These are phyloP conservation scores for Neoboletus subvelutipes DNA, from an alignment of 768 basidiomycete species.

Conservation along the genomic window DNA sequence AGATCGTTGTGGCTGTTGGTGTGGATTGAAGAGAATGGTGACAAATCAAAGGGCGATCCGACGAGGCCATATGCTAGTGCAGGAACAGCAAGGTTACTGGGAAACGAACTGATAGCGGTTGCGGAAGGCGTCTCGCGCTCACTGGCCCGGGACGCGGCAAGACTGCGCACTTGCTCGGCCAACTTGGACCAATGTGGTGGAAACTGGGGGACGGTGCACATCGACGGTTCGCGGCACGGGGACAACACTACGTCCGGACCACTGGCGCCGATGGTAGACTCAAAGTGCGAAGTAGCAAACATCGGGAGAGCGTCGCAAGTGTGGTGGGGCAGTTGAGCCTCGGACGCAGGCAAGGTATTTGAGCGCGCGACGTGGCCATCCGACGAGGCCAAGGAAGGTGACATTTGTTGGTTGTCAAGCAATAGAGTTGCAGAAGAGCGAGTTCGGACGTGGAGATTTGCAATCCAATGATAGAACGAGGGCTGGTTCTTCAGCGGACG, in stretches of 20 bases:
- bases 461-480: constrained; percentile 25
- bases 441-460: constrained; percentile 29
- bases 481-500: constrained; percentile 17
- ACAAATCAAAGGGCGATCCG: constrained; percentile 35
- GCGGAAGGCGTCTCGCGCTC: constrained; percentile 1
- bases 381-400: constrained; percentile 27
- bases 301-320: constrained; percentile 18
- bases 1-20: constrained; percentile 8
- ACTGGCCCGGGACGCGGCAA: constrained; percentile 1
- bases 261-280: neutral
- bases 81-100: constrained; percentile 2
- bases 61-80: neutral
- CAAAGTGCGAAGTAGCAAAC: constrained; percentile 10
- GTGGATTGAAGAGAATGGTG: constrained; percentile 21
- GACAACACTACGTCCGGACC: constrained; percentile 6
- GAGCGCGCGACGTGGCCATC: constrained; percentile 13
- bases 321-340: neutral
- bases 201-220: neutral
- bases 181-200: constrained; percentile 8
- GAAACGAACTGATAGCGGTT: neutral
- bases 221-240: constrained; percentile 8
- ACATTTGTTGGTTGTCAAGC: constrained; percentile 36
- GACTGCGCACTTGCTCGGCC: constrained; percentile 2
- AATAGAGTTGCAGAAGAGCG: constrained; percentile 23
- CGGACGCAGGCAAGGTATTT: constrained; percentile 25